phyloP scores from a whole-genome alignment of 1,284 basidiomycete genomes.

The Marasmius fiardii region DNA sequence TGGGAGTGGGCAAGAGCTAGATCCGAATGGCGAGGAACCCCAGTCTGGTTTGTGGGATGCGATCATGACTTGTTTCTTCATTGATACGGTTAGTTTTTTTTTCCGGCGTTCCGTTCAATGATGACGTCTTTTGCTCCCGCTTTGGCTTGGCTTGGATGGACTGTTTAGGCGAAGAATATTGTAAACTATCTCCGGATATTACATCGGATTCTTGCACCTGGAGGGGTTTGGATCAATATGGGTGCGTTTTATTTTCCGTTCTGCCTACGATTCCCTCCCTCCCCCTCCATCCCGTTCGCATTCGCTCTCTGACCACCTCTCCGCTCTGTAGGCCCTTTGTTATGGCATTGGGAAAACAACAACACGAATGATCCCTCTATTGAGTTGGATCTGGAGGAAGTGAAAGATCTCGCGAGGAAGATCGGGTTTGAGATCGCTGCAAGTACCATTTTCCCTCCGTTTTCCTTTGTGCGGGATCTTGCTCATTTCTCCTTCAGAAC shows the following conservation, averaged over 20 bases:
- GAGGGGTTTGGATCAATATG: slow-evolving; percentile 90
- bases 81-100: slow-evolving; percentile 74
- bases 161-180: slow-evolving; percentile 78
- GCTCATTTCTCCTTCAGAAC: slow-evolving; percentile 45
- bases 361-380: slow-evolving; percentile 76
- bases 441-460: slow-evolving; percentile 24
- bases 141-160: no score
- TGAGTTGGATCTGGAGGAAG: slow-evolving; percentile 87
- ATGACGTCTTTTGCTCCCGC: background rate
- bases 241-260: slow-evolving; percentile 35
- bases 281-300: background rate
- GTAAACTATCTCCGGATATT: slow-evolving; percentile 88
- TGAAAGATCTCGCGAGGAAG: slow-evolving; percentile 69
- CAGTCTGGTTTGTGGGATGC: slow-evolving; percentile 84
- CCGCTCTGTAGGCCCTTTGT: slow-evolving; percentile 79
- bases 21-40: slow-evolving; percentile 45
- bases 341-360: slow-evolving; percentile 98
- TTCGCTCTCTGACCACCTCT: slow-evolving; percentile 4
- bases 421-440: slow-evolving; percentile 87
- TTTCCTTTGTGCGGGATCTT: background rate
- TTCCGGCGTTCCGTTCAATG: background rate
- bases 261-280: no score
- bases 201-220: slow-evolving; percentile 73
- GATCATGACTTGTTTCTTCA: slow-evolving; percentile 95
- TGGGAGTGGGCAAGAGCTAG: slow-evolving; percentile 40